Evolutionary conservation across 176 grass and related monocot species (phyloP).

Genomic region (Miscanthus lutarioriparius): DNA sequence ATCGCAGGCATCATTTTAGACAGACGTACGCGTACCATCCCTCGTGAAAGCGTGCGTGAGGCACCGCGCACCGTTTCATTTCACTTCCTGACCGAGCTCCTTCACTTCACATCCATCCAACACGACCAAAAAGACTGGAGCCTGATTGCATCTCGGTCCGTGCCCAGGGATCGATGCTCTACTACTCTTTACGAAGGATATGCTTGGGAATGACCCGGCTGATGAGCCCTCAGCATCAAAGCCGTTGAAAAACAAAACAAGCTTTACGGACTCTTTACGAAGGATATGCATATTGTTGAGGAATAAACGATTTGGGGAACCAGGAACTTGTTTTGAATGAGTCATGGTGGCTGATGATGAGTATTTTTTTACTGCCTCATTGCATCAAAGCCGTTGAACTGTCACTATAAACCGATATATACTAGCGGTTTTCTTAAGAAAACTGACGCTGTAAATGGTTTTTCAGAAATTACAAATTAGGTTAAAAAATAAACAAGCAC

Average conservation of each 20-base stretch:
- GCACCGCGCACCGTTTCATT: background rate
- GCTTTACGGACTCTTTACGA: too few relatives aligned
- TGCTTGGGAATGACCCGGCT: background rate
- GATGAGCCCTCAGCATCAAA: background rate
- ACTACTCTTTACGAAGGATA: background rate
- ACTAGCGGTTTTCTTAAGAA: too few relatives aligned
- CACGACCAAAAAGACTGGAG: background rate
- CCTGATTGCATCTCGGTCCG: background rate
- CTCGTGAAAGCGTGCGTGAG: background rate
- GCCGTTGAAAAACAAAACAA: background rate
- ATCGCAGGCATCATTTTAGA: background rate
- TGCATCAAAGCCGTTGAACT: too few relatives aligned
- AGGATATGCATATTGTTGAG: background rate
- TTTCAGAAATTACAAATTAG: too few relatives aligned
- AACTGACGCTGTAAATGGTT: too few relatives aligned
- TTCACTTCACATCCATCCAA: background rate
- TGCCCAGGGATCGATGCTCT: constrained; percentile 21
- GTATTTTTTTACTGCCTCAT: too few relatives aligned
- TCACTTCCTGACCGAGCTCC: background rate
- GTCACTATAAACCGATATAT: too few relatives aligned
- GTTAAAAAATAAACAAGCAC: too few relatives aligned
- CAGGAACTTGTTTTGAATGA: background rate
- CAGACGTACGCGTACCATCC: too few relatives aligned
- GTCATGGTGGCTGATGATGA: too few relatives aligned
- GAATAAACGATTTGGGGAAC: background rate